A percentile compares a stretch with the other conserved stretches of the same genome.
Conservation (phyloP, 768 basidiomycete genomes). For the Asterophora parasitica region DNA sequence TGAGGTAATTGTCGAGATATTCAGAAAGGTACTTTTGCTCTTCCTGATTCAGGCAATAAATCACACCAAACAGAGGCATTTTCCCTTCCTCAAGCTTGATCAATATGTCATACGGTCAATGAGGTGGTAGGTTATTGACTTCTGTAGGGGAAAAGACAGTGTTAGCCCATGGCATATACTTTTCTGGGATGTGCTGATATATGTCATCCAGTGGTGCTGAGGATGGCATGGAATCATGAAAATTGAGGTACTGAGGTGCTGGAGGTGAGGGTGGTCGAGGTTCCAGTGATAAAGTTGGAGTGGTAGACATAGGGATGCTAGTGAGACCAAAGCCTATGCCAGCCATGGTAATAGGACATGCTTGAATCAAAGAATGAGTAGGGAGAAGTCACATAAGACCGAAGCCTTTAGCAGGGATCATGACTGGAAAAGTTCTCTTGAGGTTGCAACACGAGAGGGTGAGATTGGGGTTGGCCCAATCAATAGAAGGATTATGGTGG, state of each 20-base stretch:
- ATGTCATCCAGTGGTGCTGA: background rate
- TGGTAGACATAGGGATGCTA: conserved; percentile 7
- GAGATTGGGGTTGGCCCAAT: conserved; percentile 25
- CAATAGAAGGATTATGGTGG: conserved; percentile 29
- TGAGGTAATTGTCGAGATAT: conserved; percentile 33
- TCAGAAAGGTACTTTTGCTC: conserved; percentile 29
- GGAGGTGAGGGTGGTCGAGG: no score
- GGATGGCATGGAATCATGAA: background rate
- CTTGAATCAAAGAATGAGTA: background rate
- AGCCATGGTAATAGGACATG: conserved; percentile 14
- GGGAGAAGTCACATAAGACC: conserved; percentile 18
- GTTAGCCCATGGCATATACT: conserved; percentile 24
- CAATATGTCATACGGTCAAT: conserved; percentile 29
- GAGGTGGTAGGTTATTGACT: conserved; percentile 25
- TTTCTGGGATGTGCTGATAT: background rate
- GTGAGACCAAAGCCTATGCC: conserved; percentile 28
- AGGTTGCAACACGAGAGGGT: conserved; percentile 22
- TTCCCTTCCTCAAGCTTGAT: conserved; percentile 30
- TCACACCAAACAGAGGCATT: conserved; percentile 26
- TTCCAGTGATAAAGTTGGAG: conserved; percentile 1
- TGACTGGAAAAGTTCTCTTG: conserved; percentile 16
- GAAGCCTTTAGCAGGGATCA: conserved; percentile 20
- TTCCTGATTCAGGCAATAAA: conserved; percentile 28
- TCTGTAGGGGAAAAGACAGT: conserved; percentile 21
- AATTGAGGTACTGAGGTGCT: no score